Evolutionary conservation across 805 yeast genomes (phyloP).

Genomic region (Kluyveromyces aestuarii): DNA sequence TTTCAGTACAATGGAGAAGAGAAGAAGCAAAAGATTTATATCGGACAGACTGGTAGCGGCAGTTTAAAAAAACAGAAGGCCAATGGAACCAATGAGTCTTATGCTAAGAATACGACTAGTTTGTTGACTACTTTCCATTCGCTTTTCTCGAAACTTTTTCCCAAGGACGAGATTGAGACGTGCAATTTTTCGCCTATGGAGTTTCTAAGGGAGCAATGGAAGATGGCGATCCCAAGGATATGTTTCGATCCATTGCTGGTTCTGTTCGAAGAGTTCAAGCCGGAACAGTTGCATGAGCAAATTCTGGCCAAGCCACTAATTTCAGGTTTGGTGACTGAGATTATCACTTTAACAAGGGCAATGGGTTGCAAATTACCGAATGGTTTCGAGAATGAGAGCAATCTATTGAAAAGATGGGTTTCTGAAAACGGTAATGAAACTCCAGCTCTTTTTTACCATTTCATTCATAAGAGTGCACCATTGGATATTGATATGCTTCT

Average conservation of each 20-base stretch:
- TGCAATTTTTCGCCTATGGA: conserved; percentile 31
- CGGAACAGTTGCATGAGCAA: conserved; percentile 48
- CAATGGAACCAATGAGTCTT: conserved; percentile 10
- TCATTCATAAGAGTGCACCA: conserved; percentile 41
- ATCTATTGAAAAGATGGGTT: conserved; percentile 46
- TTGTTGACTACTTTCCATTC: conserved; percentile 24
- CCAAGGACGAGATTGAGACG: conserved; percentile 32
- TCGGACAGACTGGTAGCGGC: conserved; percentile 28
- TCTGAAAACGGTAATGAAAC: conserved; percentile 31
- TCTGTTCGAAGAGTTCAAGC: conserved; percentile 61
- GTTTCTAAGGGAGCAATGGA: conserved; percentile 73
- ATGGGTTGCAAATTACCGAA: conserved; percentile 69
- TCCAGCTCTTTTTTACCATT: conserved; percentile 63
- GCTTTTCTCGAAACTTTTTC: conserved; percentile 24
- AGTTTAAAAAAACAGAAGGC: not conserved
- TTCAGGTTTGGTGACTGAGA: conserved; percentile 69
- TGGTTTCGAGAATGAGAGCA: conserved; percentile 59
- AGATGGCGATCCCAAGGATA: conserved; percentile 67
- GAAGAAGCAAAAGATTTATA: conserved; percentile 36
- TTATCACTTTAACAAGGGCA: conserved; percentile 60
- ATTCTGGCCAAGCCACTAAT: conserved; percentile 80
- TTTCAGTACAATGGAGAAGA: conserved; percentile 31
- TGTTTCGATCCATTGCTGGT: conserved; percentile 72
- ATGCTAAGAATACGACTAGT: conserved; percentile 13
- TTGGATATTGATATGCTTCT: conserved; percentile 66